Conservation (phyloP, 2,329 filamentous ascomycete species). For the Metarhizium sp. region DNA sequence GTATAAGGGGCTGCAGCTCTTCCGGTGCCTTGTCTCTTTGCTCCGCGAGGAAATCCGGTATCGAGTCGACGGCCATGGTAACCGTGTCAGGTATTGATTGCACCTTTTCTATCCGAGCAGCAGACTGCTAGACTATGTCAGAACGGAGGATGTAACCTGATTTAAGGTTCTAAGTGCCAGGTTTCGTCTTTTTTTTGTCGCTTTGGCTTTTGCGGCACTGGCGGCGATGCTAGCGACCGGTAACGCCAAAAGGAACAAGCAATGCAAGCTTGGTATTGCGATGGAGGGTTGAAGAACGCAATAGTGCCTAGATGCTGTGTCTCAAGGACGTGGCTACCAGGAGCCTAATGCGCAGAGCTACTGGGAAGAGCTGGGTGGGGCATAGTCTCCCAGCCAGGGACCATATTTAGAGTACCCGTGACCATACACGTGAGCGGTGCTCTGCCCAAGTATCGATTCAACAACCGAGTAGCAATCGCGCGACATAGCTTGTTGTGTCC, state of each 20-base stretch:
- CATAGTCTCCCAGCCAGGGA: not conserved
- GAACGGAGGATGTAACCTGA: not conserved
- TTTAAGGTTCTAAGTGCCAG: too few species aligned
- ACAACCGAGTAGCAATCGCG: not conserved
- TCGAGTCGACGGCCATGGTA: conserved; percentile 74
- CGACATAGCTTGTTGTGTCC: not conserved
- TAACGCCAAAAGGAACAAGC: not conserved
- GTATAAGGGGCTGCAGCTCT: conserved; percentile 77
- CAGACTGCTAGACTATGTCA: not conserved
- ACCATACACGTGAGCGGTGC: not conserved
- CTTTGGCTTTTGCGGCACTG: not conserved
- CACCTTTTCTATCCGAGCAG: not conserved
- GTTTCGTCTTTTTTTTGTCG: not conserved
- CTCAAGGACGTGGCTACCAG: too few species aligned
- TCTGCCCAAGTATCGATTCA: not conserved
- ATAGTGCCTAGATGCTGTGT: not conserved
- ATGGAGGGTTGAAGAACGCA: not conserved
- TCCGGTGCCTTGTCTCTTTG: conserved; percentile 82
- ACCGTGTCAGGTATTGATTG: not conserved
- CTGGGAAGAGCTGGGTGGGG: not conserved
- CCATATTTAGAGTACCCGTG: not conserved
- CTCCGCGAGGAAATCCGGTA: conserved; percentile 84
- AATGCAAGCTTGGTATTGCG: not conserved
- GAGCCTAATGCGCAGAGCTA: too few species aligned
- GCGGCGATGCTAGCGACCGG: not conserved